These are phyloP conservation scores for Mycena capillaripes DNA, from an alignment of 768 basidiomycete genomes.

Conservation along the genomic window DNA sequence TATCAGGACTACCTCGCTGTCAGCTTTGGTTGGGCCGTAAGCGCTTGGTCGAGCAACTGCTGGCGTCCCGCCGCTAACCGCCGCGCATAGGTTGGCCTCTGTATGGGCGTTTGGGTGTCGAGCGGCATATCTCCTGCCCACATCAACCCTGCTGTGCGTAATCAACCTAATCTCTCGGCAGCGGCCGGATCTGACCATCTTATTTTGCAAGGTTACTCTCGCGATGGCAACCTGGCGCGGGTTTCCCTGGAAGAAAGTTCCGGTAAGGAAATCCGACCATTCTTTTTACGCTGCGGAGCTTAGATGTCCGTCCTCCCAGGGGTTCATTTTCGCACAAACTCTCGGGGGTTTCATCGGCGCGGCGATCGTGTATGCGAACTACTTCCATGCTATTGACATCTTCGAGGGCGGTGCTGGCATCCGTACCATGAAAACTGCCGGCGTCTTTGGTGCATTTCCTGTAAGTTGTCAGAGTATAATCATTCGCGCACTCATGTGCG, in stretches of 20 bases:
- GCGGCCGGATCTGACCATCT: not conserved
- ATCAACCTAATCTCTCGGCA: no score
- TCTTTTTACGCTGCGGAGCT: not conserved
- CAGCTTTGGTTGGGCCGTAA: slow-evolving; percentile 49
- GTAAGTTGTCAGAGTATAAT: slow-evolving; percentile 60
- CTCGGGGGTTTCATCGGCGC: slow-evolving; percentile 73
- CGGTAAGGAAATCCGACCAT: slow-evolving; percentile 34
- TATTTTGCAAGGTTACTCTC: slow-evolving; percentile 59
- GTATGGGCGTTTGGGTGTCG: slow-evolving; percentile 50
- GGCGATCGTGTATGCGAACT: slow-evolving; percentile 72
- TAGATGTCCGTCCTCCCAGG: not conserved
- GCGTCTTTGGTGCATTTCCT: slow-evolving; percentile 73
- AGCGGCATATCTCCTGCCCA: slow-evolving; percentile 55
- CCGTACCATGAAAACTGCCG: slow-evolving; percentile 71
- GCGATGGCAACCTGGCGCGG: slow-evolving; percentile 63
- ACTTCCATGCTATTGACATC: slow-evolving; percentile 75
- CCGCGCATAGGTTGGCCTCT: not conserved
- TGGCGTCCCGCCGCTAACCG: slow-evolving; percentile 31
- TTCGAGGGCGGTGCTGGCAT: slow-evolving; percentile 69
- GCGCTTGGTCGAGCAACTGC: not conserved
- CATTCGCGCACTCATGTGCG: no score
- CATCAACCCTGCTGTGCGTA: slow-evolving; percentile 37
- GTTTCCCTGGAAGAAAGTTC: slow-evolving; percentile 74
- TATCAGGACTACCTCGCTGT: slow-evolving; percentile 49
- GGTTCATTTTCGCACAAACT: slow-evolving; percentile 64